Evolutionary conservation across 441 rosid genomes (phyloP), one percentile per base, ranked within the genome.

Genomic region (California macrophylla): DNA sequence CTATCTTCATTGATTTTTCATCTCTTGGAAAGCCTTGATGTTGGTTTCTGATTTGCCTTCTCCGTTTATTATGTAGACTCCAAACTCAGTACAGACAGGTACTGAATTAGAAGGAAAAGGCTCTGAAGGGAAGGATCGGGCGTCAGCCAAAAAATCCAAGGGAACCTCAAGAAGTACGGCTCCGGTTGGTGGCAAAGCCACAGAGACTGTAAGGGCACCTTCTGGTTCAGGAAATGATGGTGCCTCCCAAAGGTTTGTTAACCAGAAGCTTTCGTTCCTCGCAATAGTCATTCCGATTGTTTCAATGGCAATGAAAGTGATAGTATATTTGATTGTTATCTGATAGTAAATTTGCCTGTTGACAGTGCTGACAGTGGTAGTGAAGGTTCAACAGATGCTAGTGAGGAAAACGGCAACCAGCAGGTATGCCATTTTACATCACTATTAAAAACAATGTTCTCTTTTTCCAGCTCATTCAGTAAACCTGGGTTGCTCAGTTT

Each of bases 181-280:
- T 24, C 52, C 61, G 36, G 72, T 6, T 62, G 75, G 71, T 26
- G 82, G 82, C 76, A 92, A 89, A 74, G 83, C 73, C 38, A 85
- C 75, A 75, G 92, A 84, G 75, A 79, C 72, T 69, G 87, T 54
- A 70, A 90, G 85, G 73, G 89, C 80, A 13, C 79, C 85, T 70
- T 92, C 99, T 23, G 96, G 89, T 72, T 95, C 96, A 28, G 99
- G 96, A 78, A 92, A 92, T 72, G 97, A 95, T 77, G 90, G 81
- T 67, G 86, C 78, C 58, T 85, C 98, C 75, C 98, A 88, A 72
- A 92, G 99, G 99, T 92, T 30, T 40, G 60, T 69, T 66, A 12
- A 64, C 30, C 16, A 24, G 29, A 47, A 58, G 5, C 40, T 73
- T 52, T 16, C 58, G 18, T 18, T 50, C 58, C 58, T 16, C 18